phyloP scores from a whole-genome alignment of 1,284 basidiomycete genomes.

The Austroboletus novae-zelandiae region DNA sequence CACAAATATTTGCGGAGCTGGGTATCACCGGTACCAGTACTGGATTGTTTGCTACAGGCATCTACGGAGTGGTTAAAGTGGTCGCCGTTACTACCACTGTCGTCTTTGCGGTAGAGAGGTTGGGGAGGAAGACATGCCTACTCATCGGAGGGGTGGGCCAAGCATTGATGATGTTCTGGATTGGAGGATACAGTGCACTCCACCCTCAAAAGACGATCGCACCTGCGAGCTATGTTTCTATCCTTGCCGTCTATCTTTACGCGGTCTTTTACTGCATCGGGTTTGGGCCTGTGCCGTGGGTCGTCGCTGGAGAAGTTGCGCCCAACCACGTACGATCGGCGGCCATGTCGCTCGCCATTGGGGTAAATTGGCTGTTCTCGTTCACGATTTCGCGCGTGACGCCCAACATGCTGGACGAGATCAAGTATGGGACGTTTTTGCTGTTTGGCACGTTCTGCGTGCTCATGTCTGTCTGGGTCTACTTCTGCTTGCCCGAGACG shows the following conservation, averaged over 20 bases:
- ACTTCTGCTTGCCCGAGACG: slow-evolving; percentile 46
- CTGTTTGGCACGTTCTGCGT: slow-evolving; percentile 48
- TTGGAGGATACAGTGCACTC: slow-evolving; percentile 44
- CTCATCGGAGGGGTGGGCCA: slow-evolving; percentile 47
- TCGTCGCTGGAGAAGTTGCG: slow-evolving; percentile 47
- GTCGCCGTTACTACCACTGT: slow-evolving; percentile 40
- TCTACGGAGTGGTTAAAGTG: slow-evolving; percentile 62
- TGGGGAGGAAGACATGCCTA: slow-evolving; percentile 47
- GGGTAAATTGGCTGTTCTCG: slow-evolving; percentile 48
- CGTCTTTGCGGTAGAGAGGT: slow-evolving; percentile 41
- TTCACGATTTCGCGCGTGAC: slow-evolving; percentile 50
- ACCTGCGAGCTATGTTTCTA: slow-evolving; percentile 45
- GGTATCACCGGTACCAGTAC: slow-evolving; percentile 51
- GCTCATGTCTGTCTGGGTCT: slow-evolving; percentile 45
- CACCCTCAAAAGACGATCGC: slow-evolving; percentile 19
- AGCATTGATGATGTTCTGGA: slow-evolving; percentile 48
- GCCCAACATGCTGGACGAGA: slow-evolving; percentile 48
- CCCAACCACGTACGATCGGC: slow-evolving; percentile 48
- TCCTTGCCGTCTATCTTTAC: slow-evolving; percentile 49
- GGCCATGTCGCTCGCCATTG: slow-evolving; percentile 42
- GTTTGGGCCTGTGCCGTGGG: slow-evolving; percentile 43
- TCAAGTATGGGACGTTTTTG: slow-evolving; percentile 52
- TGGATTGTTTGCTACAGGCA: slow-evolving; percentile 56
- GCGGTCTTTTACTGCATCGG: slow-evolving; percentile 46
- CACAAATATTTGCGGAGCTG: slow-evolving; percentile 50